These are phyloP conservation scores for Populus euphratica DNA, from an alignment of 345 rosid species.

Conservation along the genomic window DNA sequence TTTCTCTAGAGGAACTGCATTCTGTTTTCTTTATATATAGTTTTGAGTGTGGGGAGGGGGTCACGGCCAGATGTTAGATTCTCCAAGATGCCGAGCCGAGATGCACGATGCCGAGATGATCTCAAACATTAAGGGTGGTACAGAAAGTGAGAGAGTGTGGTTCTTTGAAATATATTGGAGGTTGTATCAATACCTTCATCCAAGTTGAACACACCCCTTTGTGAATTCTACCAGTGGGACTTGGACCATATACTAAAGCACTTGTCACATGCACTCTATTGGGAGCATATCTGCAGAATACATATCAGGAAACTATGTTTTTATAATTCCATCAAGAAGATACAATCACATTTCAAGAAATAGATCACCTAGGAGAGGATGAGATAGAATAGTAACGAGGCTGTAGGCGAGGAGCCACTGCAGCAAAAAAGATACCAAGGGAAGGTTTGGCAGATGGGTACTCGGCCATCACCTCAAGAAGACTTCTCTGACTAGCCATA, in stretches of 20 bases:
- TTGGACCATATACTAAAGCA: conserved; percentile 29
- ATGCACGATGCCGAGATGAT: neutral
- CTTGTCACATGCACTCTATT: conserved; percentile 32
- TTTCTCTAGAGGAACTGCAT: conserved; percentile 29
- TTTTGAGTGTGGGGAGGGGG: neutral
- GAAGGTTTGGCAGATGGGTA: conserved; percentile 33
- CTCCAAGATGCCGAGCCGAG: neutral
- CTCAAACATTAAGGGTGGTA: neutral
- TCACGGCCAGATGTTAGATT: neutral
- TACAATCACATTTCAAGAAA: neutral
- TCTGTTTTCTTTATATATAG: neutral
- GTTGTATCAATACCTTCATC: conserved; percentile 24
- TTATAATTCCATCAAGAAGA: neutral
- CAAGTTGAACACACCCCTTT: conserved; percentile 34
- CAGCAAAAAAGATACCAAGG: conserved; percentile 31
- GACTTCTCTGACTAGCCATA: conserved; percentile 35
- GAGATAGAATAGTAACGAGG: conserved; percentile 36
- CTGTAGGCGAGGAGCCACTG: conserved; percentile 32
- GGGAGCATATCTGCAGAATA: conserved; percentile 24
- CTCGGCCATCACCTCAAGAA: conserved; percentile 35
- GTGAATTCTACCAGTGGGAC: conserved; percentile 31
- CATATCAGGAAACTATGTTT: neutral
- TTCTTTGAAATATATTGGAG: neutral
- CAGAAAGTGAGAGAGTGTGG: neutral
- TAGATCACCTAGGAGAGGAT: conserved; percentile 30